These are phyloP conservation scores for Austroboletus rostrupii DNA, from an alignment of 1,284 basidiomycete genomes.

Conservation along the genomic window DNA sequence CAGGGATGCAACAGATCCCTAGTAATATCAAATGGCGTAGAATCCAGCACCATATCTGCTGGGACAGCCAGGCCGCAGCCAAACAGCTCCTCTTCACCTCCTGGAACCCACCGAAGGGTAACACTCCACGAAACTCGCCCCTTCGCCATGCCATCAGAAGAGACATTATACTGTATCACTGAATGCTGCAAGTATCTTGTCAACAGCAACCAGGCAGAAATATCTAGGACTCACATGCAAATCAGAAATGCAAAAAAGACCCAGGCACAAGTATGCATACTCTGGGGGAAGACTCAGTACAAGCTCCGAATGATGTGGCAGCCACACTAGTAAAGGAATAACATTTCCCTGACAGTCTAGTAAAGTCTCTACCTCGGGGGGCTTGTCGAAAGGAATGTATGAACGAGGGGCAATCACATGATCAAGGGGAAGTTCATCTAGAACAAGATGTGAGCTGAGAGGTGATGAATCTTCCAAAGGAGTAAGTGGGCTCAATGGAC, in stretches of 20 bases:
- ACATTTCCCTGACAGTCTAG: slow-evolving; percentile 9
- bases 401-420: neutral
- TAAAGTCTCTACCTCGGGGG: slow-evolving; percentile 26
- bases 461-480: neutral
- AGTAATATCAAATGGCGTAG: neutral
- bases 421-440: neutral
- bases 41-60: neutral
- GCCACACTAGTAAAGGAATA: slow-evolving; percentile 28
- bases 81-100: slow-evolving; percentile 26
- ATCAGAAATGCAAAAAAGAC: slow-evolving; percentile 29
- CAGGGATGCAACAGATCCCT: slow-evolving; percentile 18
- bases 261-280: slow-evolving; percentile 28
- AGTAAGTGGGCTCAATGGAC: neutral
- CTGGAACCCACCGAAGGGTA: slow-evolving; percentile 29
- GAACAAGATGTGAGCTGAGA: neutral
- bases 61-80: neutral
- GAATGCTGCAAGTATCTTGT: slow-evolving; percentile 14
- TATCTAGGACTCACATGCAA: slow-evolving; percentile 21
- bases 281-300: slow-evolving; percentile 18
- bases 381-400: slow-evolving; percentile 19
- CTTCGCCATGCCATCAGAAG: slow-evolving; percentile 3
- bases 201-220: neutral
- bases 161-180: neutral
- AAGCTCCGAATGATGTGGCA: slow-evolving; percentile 18
- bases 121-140: slow-evolving; percentile 28